These are phyloP conservation scores for Lentinus brumalis DNA, from an alignment of 768 basidiomycete genomes.

Conservation along the genomic window DNA sequence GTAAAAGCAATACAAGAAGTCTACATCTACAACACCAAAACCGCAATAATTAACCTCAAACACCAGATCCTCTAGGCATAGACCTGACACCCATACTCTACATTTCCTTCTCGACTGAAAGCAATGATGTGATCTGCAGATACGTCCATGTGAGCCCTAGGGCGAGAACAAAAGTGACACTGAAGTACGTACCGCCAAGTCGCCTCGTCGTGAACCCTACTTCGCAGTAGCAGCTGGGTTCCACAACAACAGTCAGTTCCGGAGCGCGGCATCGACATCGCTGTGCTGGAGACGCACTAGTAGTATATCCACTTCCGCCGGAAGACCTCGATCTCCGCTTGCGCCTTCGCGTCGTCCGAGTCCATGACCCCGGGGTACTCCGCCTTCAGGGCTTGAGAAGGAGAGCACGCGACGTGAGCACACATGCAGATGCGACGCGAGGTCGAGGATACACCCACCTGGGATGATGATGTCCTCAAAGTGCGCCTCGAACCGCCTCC, in stretches of 20 bases:
- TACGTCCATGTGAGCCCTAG: conserved; percentile 4
- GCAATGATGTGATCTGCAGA: conserved; percentile 61
- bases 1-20: too few relatives aligned
- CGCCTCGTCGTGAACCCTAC: conserved; percentile 70
- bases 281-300: conserved; percentile 38
- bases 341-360: conserved; percentile 35
- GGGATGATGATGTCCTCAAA: conserved; percentile 64
- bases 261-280: neutral
- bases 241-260: neutral
- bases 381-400: conserved; percentile 44
- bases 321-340: conserved; percentile 70
- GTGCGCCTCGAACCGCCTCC: conserved; percentile 54
- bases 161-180: conserved; percentile 2
- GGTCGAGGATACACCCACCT: conserved; percentile 20
- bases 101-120: conserved; percentile 65
- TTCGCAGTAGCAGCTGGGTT: conserved; percentile 65
- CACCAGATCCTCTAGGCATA: conserved; percentile 2
- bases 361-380: conserved; percentile 63
- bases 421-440: too few relatives aligned
- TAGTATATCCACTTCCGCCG: conserved; percentile 50
- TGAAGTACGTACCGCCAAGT: conserved; percentile 52
- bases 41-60: too few relatives aligned
- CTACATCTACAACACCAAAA: too few relatives aligned
- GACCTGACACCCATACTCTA: conserved; percentile 55
- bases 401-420: too few relatives aligned